phyloP scores from a whole-genome alignment of 257 asterid species.

The Solanum chaucha region DNA sequence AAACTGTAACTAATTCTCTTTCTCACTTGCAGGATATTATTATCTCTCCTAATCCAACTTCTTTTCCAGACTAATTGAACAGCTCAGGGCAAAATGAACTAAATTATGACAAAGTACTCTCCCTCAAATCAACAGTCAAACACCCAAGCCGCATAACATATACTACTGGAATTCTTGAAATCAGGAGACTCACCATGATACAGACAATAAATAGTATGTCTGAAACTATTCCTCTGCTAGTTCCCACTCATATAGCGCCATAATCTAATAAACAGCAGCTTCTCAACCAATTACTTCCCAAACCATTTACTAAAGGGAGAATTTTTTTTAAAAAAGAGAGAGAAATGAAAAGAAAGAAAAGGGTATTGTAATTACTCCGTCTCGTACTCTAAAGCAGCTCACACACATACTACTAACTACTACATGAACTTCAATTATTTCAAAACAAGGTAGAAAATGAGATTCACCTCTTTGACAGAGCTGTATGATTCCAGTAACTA shows the following conservation, averaged over 20 bases:
- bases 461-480: constrained; percentile 6
- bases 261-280: background rate
- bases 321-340: background rate
- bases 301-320: background rate
- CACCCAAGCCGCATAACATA: background rate
- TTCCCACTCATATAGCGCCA: background rate
- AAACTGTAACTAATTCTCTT: background rate
- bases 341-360: background rate
- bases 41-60: background rate
- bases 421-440: constrained; percentile 6
- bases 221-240: background rate
- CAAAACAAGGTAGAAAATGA: background rate
- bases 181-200: background rate
- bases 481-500: constrained; percentile 17
- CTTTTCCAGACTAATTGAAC: background rate
- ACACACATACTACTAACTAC: background rate
- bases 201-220: background rate
- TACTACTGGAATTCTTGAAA: background rate
- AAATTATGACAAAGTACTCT: background rate
- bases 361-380: background rate
- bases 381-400: background rate
- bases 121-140: background rate
- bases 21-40: background rate
- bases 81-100: constrained; percentile 1
- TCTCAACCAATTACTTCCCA: background rate